Conservation (phyloP, 140 eudicot genomes). For the Ambrosia hybrid region DNA sequence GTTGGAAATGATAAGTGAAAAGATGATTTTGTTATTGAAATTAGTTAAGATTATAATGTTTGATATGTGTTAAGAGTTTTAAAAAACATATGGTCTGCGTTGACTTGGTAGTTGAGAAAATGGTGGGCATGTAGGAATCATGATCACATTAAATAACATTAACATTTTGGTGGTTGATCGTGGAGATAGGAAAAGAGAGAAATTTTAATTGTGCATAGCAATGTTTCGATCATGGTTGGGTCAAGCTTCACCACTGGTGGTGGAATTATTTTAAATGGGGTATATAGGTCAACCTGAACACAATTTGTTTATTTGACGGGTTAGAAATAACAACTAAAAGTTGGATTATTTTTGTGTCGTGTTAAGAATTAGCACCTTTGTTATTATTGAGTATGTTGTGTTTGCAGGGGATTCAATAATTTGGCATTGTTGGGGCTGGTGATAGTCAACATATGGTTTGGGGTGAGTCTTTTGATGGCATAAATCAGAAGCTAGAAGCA, state of each 20-base stretch:
- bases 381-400: neutral
- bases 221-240: too few relatives aligned
- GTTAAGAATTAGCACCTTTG: neutral
- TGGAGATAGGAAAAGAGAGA: too few relatives aligned
- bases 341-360: neutral
- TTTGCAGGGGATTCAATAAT: slow-evolving; percentile 52
- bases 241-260: too few relatives aligned
- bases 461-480: slow-evolving; percentile 42
- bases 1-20: too few relatives aligned
- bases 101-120: neutral
- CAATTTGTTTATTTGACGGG: neutral
- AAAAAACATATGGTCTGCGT: neutral
- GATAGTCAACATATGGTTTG: slow-evolving; percentile 48
- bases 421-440: slow-evolving; percentile 44
- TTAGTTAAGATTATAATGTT: too few relatives aligned
- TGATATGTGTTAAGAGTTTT: too few relatives aligned
- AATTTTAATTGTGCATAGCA: neutral
- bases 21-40: too few relatives aligned
- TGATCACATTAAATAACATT: neutral
- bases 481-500: slow-evolving; percentile 22
- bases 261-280: neutral
- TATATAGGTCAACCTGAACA: neutral
- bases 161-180: neutral
- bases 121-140: neutral
- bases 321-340: neutral